Evolutionary conservation across 75 land plant genomes (phyloP).

Genomic region (Isoetes taiwanensis): DNA sequence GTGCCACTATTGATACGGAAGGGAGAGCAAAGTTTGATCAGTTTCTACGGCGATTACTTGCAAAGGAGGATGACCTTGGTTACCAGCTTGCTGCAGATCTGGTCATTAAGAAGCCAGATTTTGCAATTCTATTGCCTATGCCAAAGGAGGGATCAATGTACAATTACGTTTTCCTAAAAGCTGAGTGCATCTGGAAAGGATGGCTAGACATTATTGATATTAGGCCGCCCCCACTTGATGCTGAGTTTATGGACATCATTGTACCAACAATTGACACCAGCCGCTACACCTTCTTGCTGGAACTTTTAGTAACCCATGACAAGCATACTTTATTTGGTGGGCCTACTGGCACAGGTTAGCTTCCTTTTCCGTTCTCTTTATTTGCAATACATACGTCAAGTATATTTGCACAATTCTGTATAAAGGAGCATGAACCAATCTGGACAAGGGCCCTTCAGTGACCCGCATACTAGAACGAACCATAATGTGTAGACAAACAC

Average conservation of each 20-base stretch:
- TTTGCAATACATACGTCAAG: too few relatives aligned
- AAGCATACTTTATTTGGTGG: conserved; percentile 27
- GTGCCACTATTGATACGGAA: conserved; percentile 22
- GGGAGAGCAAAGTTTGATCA: conserved; percentile 19
- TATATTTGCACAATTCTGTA: too few relatives aligned
- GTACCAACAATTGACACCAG: conserved; percentile 31
- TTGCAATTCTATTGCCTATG: conserved; percentile 20
- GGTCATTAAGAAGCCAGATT: conserved; percentile 19
- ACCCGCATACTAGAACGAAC: too few relatives aligned
- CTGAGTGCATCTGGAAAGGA: conserved; percentile 23
- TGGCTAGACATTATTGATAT: conserved; percentile 27
- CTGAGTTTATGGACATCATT: conserved; percentile 23
- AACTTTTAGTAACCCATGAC: conserved; percentile 22
- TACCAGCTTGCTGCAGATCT: conserved; percentile 25
- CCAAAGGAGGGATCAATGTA: conserved; percentile 19
- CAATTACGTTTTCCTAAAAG: conserved; percentile 16
- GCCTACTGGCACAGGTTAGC: conserved; percentile 36
- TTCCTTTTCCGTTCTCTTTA: too few relatives aligned
- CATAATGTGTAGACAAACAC: too few relatives aligned
- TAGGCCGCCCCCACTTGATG: conserved; percentile 8
- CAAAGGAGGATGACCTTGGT: conserved; percentile 20
- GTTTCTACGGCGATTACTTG: conserved; percentile 25
- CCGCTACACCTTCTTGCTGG: conserved; percentile 21
- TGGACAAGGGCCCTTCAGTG: too few relatives aligned
- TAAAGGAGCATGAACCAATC: too few relatives aligned